These are phyloP conservation scores for Penicillium canariense DNA, from an alignment of 495 filamentous ascomycete species.

Conservation along the genomic window DNA sequence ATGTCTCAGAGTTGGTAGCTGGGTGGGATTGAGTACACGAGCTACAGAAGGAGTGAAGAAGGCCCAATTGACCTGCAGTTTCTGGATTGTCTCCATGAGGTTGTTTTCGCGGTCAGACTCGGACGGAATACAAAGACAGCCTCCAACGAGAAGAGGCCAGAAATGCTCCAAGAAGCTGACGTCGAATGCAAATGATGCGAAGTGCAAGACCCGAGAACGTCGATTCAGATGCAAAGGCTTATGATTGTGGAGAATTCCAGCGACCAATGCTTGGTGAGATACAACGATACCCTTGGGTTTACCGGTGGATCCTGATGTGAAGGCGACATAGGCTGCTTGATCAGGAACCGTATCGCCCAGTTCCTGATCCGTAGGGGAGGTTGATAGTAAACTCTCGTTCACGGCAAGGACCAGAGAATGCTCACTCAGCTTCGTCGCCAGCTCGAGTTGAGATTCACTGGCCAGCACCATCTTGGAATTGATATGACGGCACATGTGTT, in stretches of 20 bases:
- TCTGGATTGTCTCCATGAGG: constrained; percentile 21
- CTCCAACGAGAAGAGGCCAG: constrained; percentile 53
- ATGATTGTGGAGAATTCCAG: constrained; percentile 21
- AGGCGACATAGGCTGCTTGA: constrained; percentile 2
- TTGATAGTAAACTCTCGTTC: background rate
- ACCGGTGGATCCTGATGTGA: constrained; percentile 39
- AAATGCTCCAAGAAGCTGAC: constrained; percentile 55
- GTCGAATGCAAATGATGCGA: background rate
- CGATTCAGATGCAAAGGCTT: too few species aligned
- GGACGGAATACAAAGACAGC: constrained; percentile 44
- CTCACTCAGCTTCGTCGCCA: too few species aligned
- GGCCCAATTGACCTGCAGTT: constrained; percentile 15
- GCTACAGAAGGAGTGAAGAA: constrained; percentile 32
- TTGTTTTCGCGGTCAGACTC: constrained; percentile 26
- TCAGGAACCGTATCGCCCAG: background rate
- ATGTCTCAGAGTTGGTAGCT: constrained; percentile 29
- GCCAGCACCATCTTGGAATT: background rate
- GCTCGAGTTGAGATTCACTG: constrained; percentile 29
- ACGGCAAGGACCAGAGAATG: constrained; percentile 18
- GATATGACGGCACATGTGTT: constrained; percentile 5
- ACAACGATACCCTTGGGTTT: constrained; percentile 38
- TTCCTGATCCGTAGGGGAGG: background rate
- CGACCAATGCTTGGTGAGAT: constrained; percentile 23
- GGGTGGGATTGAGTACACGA: constrained; percentile 27
- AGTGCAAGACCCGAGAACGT: background rate